Evolutionary conservation across 2,329 filamentous ascomycete genomes (phyloP).

Genomic region (Thelonectria rubi): DNA sequence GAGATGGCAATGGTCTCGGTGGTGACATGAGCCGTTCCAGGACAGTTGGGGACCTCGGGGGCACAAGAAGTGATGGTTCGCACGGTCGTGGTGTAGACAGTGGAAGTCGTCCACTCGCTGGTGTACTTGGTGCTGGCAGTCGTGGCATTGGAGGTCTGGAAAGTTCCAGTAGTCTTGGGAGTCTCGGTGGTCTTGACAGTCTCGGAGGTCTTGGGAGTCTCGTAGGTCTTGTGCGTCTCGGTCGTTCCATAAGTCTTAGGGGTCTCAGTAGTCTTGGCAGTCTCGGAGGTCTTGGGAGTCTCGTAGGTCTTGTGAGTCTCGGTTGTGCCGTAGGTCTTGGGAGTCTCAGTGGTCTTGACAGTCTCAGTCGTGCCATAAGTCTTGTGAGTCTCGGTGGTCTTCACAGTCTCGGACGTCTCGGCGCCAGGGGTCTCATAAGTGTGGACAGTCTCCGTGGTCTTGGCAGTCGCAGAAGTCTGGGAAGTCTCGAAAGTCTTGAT

Average conservation of each 20-base stretch:
- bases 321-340: slow-evolving; percentile 18
- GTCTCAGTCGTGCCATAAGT: neutral
- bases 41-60: slow-evolving; percentile 34
- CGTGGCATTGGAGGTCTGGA: neutral
- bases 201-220: neutral
- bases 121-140: slow-evolving; percentile 11
- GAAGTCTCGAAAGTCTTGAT: too few relatives aligned
- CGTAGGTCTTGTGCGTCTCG: neutral
- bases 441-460: neutral
- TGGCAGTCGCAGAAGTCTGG: too few relatives aligned
- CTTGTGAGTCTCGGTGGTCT: neutral
- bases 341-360: too few relatives aligned
- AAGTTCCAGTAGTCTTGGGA: slow-evolving; percentile 10
- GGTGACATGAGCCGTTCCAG: slow-evolving; percentile 30
- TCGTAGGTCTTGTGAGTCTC: neutral
- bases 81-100: slow-evolving; percentile 36
- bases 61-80: slow-evolving; percentile 36
- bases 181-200: neutral
- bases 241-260: neutral
- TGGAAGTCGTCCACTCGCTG: slow-evolving; percentile 25
- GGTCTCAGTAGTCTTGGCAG: neutral
- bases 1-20: slow-evolving; percentile 43
- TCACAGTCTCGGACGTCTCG: neutral
- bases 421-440: neutral
- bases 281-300: neutral